Evolutionary conservation across 306 rosid genomes (phyloP), one percentile per base, ranked within the genome.

Genomic region (Geum urbanum): DNA sequence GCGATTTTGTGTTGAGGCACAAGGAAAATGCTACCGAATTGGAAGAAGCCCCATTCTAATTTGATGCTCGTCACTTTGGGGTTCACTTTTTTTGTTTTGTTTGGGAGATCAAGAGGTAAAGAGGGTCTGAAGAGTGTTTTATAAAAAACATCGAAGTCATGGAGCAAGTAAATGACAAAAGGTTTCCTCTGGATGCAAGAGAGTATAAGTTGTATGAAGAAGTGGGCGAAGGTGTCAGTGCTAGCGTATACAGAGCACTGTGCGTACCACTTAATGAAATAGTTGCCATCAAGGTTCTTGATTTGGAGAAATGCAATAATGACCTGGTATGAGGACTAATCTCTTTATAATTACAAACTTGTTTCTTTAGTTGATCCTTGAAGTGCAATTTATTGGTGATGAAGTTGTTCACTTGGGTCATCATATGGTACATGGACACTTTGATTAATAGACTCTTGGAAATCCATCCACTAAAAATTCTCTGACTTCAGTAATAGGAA

Each of bases 221-320:
- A 83, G 98, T 92, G 64, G 98, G 98, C 69, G 98, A 92, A 81
- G 98, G 98, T 18, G 97, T 92, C 56, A 92, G 98, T 14, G 98
- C 98, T 73, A 79, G 94, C 0, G 98, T 92, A 72, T 72, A 81
- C 76, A 83, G 98, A 85, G 98, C 97, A 76, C 90, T 92, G 57
- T 92, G 98, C 20, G 45, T 90, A 77, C 98, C 98, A 40, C 81
- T 88, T 69, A 92, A 92, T 67, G 91, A 88, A 78, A 85, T 70
- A 76, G 94, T 92, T 75, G 98, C 98, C 69, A 90, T 92, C 89
- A 92, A 92, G 87, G 97, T 90, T 84, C 97, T 92, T 19, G 97
- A 92, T 84, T 89, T 92, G 51, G 98, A 92, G 69, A 92, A 85
- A 81, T 90, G 96, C 79, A 92, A 84, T 71, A 92, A 86, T 72